Percentiles rank a stretch among this genome's conserved stretches.
phyloP scores from a whole-genome alignment of 768 basidiomycete genomes.

The Pisolithus albus region DNA sequence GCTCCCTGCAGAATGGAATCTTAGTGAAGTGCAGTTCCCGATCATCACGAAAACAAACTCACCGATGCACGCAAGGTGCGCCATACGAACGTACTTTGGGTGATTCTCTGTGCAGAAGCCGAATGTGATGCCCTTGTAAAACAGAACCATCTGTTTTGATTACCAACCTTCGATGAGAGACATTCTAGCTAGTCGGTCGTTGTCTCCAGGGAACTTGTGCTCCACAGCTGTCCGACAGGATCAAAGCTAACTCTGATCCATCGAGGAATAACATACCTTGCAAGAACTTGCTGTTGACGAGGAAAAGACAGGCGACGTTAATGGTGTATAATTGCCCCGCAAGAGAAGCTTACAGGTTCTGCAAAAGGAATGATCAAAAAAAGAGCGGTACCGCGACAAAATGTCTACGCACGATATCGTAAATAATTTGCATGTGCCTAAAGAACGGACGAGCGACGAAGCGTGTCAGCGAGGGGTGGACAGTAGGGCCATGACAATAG shows the following conservation, averaged over 20 bases:
- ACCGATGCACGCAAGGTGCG: constrained; percentile 84
- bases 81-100: constrained; percentile 86
- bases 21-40: background rate
- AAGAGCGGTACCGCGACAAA: too few relatives aligned
- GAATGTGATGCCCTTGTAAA: background rate
- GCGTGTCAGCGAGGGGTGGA: background rate
- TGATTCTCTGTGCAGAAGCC: constrained; percentile 52
- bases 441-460: background rate
- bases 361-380: background rate
- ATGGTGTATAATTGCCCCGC: too few relatives aligned
- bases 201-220: constrained; percentile 83
- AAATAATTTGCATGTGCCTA: constrained; percentile 88
- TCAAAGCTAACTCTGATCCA: background rate
- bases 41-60: constrained; percentile 7
- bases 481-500: constrained; percentile 2
- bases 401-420: constrained; percentile 60
- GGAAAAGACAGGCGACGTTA: too few relatives aligned
- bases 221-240: constrained; percentile 57
- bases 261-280: constrained; percentile 43
- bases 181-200: constrained; percentile 76
- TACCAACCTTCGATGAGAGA: constrained; percentile 78
- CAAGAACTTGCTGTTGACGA: constrained; percentile 41
- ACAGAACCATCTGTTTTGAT: background rate
- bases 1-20: constrained; percentile 40
- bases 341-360: constrained; percentile 11